phyloP scores from a whole-genome alignment of 176 grass and related monocot species.

The Oryza nivara region DNA sequence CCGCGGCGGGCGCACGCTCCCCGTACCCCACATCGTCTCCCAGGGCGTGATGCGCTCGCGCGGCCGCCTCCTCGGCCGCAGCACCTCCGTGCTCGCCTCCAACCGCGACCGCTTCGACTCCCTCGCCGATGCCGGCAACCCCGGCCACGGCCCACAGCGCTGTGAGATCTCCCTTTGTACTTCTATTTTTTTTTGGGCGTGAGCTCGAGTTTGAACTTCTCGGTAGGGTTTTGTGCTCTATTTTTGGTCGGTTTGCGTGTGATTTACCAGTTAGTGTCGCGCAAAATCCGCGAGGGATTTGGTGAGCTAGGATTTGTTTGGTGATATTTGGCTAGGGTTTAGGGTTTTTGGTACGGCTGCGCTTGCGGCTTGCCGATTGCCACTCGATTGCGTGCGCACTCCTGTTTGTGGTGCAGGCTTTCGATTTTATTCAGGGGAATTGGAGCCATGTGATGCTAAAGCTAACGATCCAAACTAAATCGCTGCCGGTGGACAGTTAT shows the following conservation, averaged over 20 bases:
- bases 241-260: not conserved
- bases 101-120: constrained; percentile 43
- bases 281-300: not conserved
- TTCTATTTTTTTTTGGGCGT: not conserved
- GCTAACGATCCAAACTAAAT: not conserved
- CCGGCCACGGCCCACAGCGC: constrained; percentile 44
- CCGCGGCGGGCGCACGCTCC: constrained; percentile 37
- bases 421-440: not conserved
- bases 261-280: not conserved
- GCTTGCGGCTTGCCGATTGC: constrained; percentile 14
- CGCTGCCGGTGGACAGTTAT: not conserved
- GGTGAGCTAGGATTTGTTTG: not conserved
- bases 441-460: not conserved
- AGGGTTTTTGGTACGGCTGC: constrained; percentile 16
- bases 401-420: not conserved
- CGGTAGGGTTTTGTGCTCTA: not conserved
- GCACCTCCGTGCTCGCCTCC: constrained; percentile 49
- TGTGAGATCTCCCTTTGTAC: constrained; percentile 37
- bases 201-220: not conserved
- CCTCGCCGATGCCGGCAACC: constrained; percentile 4
- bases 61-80: constrained; percentile 46
- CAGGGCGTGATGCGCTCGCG: constrained; percentile 34
- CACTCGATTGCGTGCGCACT: not conserved
- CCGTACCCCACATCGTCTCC: constrained; percentile 55
- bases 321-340: constrained; percentile 31